Conservation (phyloP, 371 early-diverging fungal genomes). For the Batrachochytrium dendrobatidis region DNA sequence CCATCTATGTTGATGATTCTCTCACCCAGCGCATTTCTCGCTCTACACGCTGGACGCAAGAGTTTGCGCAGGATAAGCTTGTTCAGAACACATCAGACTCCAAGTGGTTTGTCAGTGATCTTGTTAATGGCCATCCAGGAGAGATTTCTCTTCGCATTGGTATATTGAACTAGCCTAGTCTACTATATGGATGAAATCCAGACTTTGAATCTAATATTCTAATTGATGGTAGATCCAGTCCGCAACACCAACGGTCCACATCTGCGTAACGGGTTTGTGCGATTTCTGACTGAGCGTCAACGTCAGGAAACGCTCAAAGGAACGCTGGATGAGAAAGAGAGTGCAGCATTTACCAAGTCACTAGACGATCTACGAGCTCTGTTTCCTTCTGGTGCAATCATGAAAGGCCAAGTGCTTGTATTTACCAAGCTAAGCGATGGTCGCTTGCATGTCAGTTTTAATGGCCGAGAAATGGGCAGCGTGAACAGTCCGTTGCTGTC, state of each 20-base stretch:
- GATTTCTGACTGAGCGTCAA: conserved; percentile 40
- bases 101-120: background rate
- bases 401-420: conserved; percentile 49
- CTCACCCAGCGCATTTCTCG: conserved; percentile 4
- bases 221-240: conserved; percentile 46
- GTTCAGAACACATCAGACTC: background rate
- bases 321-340: conserved; percentile 20
- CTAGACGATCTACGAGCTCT: conserved; percentile 51
- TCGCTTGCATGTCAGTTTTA: conserved; percentile 46
- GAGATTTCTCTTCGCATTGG: conserved; percentile 2
- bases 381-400: conserved; percentile 55
- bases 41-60: background rate
- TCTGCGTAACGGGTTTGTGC: conserved; percentile 63
- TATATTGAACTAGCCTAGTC: no score
- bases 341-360: conserved; percentile 17
- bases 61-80: background rate
- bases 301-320: conserved; percentile 39
- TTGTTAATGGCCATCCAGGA: background rate
- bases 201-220: no score
- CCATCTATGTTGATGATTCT: conserved; percentile 43
- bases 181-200: no score
- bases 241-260: conserved; percentile 60
- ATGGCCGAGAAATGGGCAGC: conserved; percentile 48
- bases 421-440: conserved; percentile 58
- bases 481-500: conserved; percentile 54